Evolutionary conservation across 495 filamentous ascomycete genomes (phyloP).

Genomic region (Penicillium flavigenum): DNA sequence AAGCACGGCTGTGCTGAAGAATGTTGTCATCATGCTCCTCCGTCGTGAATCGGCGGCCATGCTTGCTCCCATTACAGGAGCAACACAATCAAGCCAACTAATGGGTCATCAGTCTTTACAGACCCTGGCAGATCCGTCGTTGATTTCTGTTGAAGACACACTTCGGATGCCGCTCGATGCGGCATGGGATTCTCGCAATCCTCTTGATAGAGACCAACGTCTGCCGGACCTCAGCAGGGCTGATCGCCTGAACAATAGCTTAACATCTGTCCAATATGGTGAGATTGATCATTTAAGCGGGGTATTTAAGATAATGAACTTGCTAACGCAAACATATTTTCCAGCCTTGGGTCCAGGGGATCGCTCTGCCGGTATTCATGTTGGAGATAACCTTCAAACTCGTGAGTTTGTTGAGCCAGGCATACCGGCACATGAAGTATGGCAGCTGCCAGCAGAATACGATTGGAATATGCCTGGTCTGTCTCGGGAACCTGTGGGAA

Average conservation of each 20-base stretch:
- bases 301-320: neutral
- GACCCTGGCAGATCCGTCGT: neutral
- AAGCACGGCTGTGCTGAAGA: conserved; percentile 30
- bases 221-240: conserved; percentile 15
- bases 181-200: conserved; percentile 14
- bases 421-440: neutral
- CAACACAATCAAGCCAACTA: neutral
- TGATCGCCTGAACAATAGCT: conserved; percentile 27
- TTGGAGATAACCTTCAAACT: neutral
- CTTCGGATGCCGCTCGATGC: conserved; percentile 27
- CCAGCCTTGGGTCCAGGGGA: conserved; percentile 1
- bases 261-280: conserved; percentile 31
- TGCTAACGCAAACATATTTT: neutral
- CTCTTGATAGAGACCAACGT: conserved; percentile 5
- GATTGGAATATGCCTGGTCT: conserved; percentile 2
- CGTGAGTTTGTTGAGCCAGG: neutral
- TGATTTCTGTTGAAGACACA: conserved; percentile 29
- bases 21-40: conserved; percentile 28
- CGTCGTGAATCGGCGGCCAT: conserved; percentile 28
- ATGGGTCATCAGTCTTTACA: conserved; percentile 3
- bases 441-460: neutral
- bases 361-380: neutral
- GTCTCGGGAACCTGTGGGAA: neutral
- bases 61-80: conserved; percentile 22
- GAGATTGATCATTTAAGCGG: conserved; percentile 1